Base-by-base conservation (phyloP, 441 rosid species). In the Omphalea diandra region DNA sequence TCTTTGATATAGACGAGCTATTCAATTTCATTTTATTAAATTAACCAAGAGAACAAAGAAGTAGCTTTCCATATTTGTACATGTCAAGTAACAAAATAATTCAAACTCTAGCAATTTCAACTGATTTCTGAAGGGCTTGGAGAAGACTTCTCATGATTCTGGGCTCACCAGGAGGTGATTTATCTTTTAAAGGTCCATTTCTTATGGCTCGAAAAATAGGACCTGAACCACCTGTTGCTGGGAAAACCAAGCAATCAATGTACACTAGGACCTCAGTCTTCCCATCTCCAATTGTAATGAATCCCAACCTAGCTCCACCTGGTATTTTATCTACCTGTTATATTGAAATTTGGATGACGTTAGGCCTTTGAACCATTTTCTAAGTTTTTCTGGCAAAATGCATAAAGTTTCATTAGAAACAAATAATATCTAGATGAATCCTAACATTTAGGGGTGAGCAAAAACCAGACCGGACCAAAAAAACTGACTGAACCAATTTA, bases 131-230 rank as follows among this genome's bases (percentile, higher is more conserved):
- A 35, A 88, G 85, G 31, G 95, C 97, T 27, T 80, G 86, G 50
- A 90, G 87, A 61, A 91, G 94, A 59, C 97, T 89, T 85, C 97
- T 89, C 97, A 90, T 91, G 85, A 94, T 92, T 68, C 94, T 89
- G 20, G 92, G 91, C 76, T 91, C 97, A 29, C 94, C 97, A 0
- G 97, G 97, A 52, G 97, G 90, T 31, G 94, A 73, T 59, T 80
- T 76, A 40, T 86, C 90, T 77, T 90, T 94, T 74, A 75, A 49
- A n/a, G 79, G 73, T 5, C 97, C 99, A 33, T 90, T 86, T 76
- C 97, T 87, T 35, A 84, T 76, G 3, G 95, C 98, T 79, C 85
- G 79, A 70, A 94, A 94, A 35, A 90, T 74, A 7, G 93, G 98
- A 70, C 79, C 88, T 7, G 88, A 80, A 47, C 77, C 84, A 56